Evolutionary conservation across 495 filamentous ascomycete genomes (phyloP).

Genomic region (Hypomontagnella monticulosa): DNA sequence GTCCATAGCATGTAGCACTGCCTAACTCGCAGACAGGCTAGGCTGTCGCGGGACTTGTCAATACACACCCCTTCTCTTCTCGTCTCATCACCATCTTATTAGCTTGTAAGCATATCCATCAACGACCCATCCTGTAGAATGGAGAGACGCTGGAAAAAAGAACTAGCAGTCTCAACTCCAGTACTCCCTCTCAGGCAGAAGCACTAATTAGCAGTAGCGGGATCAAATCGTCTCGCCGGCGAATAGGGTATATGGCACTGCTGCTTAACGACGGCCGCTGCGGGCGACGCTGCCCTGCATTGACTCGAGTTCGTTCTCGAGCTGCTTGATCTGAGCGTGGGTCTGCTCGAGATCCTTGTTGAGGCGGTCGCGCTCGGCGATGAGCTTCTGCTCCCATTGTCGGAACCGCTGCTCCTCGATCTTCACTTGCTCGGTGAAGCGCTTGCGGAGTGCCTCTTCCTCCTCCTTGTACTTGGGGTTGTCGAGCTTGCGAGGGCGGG

Average conservation of each 20-base stretch:
- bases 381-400: constrained; percentile 99
- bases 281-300: constrained; percentile 92
- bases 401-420: constrained; percentile 98
- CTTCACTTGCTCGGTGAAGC: constrained; percentile 99
- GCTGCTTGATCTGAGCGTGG: constrained; percentile 95
- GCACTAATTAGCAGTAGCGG: constrained; percentile 33
- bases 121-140: constrained; percentile 25
- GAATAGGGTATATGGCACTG: constrained; percentile 30
- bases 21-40: constrained; percentile 4
- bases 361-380: constrained; percentile 94
- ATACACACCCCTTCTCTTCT: constrained; percentile 15
- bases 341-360: constrained; percentile 99
- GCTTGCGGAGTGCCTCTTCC: constrained; percentile 95
- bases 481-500: constrained; percentile 94
- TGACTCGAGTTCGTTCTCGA: constrained; percentile 90
- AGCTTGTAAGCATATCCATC: constrained; percentile 36
- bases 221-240: constrained; percentile 36
- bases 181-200: constrained; percentile 39
- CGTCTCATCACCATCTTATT: constrained; percentile 23
- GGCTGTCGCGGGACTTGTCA: constrained; percentile 8
- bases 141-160: constrained; percentile 16
- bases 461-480: constrained; percentile 99
- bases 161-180: constrained; percentile 38
- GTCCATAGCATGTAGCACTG: constrained; percentile 11
- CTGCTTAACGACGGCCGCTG: constrained; percentile 90